These are phyloP conservation scores for Scolecobasidium constrictum DNA, from an alignment of 2,329 filamentous ascomycete genomes.

Conservation along the genomic window DNA sequence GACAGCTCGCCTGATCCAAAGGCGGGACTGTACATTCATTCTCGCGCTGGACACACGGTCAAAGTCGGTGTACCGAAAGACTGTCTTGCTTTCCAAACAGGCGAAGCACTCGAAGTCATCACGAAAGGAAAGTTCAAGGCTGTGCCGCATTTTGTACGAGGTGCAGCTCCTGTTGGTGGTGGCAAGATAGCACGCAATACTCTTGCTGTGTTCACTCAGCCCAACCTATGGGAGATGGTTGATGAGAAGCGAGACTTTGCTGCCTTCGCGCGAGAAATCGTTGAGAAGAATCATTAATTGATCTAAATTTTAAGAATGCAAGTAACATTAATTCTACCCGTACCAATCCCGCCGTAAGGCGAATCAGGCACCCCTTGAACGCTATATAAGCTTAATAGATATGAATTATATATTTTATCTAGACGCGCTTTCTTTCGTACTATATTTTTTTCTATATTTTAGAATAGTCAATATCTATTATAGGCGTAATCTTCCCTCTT, in stretches of 20 bases:
- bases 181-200: constrained; percentile 56
- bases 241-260: constrained; percentile 64
- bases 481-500: too few species aligned
- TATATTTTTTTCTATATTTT: too few species aligned
- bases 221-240: constrained; percentile 73
- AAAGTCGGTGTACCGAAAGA: constrained; percentile 87
- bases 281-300: constrained; percentile 34
- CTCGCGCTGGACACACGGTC: constrained; percentile 68
- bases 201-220: constrained; percentile 92
- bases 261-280: constrained; percentile 53
- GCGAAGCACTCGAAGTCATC: constrained; percentile 82
- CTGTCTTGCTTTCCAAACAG: constrained; percentile 92
- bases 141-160: constrained; percentile 89
- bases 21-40: constrained; percentile 89
- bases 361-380: too few species aligned
- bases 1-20: constrained; percentile 66
- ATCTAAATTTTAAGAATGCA: too few species aligned
- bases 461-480: too few species aligned
- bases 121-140: constrained; percentile 86
- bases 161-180: constrained; percentile 47
- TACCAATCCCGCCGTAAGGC: too few species aligned
- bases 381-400: too few species aligned
- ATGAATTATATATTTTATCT: too few species aligned
- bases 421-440: too few species aligned
- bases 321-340: too few species aligned